Evolutionary conservation across 768 basidiomycete species (phyloP).

Genomic region (Pisolithus albus): DNA sequence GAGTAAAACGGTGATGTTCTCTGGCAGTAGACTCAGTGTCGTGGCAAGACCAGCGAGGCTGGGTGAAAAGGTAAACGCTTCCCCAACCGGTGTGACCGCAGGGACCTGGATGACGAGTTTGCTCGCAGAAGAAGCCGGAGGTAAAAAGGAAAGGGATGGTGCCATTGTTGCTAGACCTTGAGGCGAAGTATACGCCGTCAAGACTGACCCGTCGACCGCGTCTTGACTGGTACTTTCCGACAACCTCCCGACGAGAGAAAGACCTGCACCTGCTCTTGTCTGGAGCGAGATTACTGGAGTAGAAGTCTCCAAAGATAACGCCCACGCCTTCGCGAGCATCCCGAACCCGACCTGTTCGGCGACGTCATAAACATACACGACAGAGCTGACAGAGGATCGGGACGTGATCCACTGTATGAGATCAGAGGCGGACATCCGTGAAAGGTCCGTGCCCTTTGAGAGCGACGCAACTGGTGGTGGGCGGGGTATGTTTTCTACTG

Average conservation of each 20-base stretch:
- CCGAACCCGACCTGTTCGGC: slow-evolving; percentile 84
- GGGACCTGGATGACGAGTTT: slow-evolving; percentile 83
- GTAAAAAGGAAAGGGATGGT: slow-evolving; percentile 67
- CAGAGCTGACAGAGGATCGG: slow-evolving; percentile 46
- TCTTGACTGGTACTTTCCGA: slow-evolving; percentile 75
- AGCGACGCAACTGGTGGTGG: neutral
- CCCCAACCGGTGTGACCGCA: slow-evolving; percentile 56
- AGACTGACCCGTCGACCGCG: slow-evolving; percentile 46
- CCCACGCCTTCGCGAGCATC: slow-evolving; percentile 60
- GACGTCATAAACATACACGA: slow-evolving; percentile 76
- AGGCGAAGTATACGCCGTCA: slow-evolving; percentile 80
- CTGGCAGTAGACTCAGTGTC: slow-evolving; percentile 52
- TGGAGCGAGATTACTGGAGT: slow-evolving; percentile 65
- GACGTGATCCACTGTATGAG: slow-evolving; percentile 66
- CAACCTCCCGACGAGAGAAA: slow-evolving; percentile 70
- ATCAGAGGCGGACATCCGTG: slow-evolving; percentile 43
- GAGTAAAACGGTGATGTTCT: slow-evolving; percentile 64
- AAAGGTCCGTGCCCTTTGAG: slow-evolving; percentile 2
- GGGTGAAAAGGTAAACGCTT: slow-evolving; percentile 67
- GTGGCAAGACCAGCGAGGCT: slow-evolving; percentile 64
- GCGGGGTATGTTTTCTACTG: slow-evolving; percentile 8
- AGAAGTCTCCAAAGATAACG: slow-evolving; percentile 33
- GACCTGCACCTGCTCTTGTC: slow-evolving; percentile 78
- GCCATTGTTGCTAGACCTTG: slow-evolving; percentile 81
- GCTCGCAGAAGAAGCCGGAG: slow-evolving; percentile 51